Evolutionary conservation across 1,284 basidiomycete genomes (phyloP).

Genomic region (Apiotrichum porosum): DNA sequence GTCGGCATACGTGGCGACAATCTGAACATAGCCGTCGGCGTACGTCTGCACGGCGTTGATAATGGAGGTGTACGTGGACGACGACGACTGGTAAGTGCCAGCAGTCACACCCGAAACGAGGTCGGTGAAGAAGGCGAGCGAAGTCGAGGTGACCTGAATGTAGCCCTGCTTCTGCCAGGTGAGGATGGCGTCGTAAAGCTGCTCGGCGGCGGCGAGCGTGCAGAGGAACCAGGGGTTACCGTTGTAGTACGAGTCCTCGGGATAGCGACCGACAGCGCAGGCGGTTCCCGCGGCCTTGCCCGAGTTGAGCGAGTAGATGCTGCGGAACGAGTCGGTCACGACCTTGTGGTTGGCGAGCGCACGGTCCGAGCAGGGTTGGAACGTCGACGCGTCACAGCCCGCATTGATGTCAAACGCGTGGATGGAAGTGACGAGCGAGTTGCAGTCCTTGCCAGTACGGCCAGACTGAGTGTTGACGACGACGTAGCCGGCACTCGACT

Average conservation of each 20-base stretch:
- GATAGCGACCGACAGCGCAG: constrained; percentile 50
- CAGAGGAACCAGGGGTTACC: constrained; percentile 51
- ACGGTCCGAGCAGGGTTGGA: constrained; percentile 17
- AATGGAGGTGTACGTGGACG: not conserved
- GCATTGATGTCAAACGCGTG: constrained; percentile 23
- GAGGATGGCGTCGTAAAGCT: constrained; percentile 36
- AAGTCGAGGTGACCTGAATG: not conserved
- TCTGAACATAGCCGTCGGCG: not conserved
- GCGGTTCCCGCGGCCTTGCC: constrained; percentile 32
- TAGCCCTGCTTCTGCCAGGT: constrained; percentile 7
- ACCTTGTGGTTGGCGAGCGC: constrained; percentile 23
- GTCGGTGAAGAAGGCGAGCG: not conserved
- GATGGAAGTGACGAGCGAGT: constrained; percentile 45
- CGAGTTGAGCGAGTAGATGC: constrained; percentile 46
- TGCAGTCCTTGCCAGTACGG: constrained; percentile 44
- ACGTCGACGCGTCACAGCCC: constrained; percentile 31
- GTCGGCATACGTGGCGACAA: not conserved
- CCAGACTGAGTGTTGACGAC: not conserved
- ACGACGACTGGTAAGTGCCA: not conserved
- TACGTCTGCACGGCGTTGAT: not conserved
- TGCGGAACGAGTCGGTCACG: constrained; percentile 29
- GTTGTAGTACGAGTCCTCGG: constrained; percentile 51
- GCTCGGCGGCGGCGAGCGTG: constrained; percentile 47
- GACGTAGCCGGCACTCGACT: not conserved
- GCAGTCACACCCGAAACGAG: not conserved